Percentiles rank a stretch among this genome's conserved stretches.
Conservation (phyloP, 805 yeast genomes). For the Lipomyces anomalus region DNA sequence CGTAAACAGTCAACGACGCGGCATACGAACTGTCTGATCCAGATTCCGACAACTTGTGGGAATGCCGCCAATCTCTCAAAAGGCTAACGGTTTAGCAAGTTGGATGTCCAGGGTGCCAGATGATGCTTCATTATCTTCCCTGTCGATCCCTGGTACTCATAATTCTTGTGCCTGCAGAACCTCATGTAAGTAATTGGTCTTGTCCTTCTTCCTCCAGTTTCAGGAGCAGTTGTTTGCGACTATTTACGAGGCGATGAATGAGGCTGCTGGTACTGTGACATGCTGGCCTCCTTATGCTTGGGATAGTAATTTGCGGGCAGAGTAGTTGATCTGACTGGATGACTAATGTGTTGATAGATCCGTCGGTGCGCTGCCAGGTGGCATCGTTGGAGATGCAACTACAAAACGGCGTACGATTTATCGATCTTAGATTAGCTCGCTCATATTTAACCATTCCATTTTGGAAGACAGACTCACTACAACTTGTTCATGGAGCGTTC, state of each 20-base stretch:
- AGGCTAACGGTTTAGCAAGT: constrained; percentile 10
- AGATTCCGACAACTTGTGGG: too few relatives aligned
- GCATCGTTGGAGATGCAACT: constrained; percentile 55
- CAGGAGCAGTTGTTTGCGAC: too few relatives aligned
- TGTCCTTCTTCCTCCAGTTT: too few relatives aligned
- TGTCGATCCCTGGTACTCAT: constrained; percentile 81
- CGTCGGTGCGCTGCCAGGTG: constrained; percentile 74
- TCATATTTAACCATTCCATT: constrained; percentile 45
- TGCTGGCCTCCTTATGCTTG: too few relatives aligned
- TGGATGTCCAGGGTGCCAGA: constrained; percentile 57
- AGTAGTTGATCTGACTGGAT: too few relatives aligned
- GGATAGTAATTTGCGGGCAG: too few relatives aligned
- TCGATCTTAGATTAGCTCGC: constrained; percentile 62
- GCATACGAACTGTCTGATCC: too few relatives aligned
- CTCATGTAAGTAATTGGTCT: constrained; percentile 34
- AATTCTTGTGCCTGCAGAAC: constrained; percentile 68
- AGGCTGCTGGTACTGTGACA: too few relatives aligned
- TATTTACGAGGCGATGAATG: too few relatives aligned
- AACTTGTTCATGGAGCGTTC: constrained; percentile 69
- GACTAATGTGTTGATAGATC: constrained; percentile 37
- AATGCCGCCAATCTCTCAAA: constrained; percentile 15
- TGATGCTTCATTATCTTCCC: constrained; percentile 44
- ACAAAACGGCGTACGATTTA: constrained; percentile 66
- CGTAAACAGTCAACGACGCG: too few relatives aligned
- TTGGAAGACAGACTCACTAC: constrained; percentile 42